These are phyloP conservation scores for Moesziomyces sp. DNA, from an alignment of 1,284 basidiomycete species.

Conservation along the genomic window DNA sequence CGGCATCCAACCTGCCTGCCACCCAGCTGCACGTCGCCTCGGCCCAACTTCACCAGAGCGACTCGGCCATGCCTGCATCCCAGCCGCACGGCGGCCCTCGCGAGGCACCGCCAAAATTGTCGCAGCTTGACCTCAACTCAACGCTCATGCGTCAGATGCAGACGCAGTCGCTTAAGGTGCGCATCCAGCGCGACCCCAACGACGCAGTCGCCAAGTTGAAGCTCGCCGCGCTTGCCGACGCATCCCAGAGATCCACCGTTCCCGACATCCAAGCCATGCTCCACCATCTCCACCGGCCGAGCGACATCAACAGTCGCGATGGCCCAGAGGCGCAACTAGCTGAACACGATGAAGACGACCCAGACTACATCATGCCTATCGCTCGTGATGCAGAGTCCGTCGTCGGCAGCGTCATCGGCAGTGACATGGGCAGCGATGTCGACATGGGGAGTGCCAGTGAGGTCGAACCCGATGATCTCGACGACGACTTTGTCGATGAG, in stretches of 20 bases:
- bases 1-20: conserved; percentile 31
- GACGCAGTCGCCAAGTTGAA: conserved; percentile 3
- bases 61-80: neutral
- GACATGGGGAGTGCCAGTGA: conserved; percentile 49
- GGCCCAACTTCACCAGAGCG: conserved; percentile 10
- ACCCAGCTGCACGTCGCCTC: conserved; percentile 18
- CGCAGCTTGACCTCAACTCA: conserved; percentile 53
- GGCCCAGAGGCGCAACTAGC: conserved; percentile 12
- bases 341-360: conserved; percentile 41
- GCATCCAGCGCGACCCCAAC: conserved; percentile 27
- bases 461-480: conserved; percentile 24
- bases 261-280: conserved; percentile 41
- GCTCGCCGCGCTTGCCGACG: neutral
- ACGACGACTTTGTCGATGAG: conserved; percentile 23
- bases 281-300: conserved; percentile 10
- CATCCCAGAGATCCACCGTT: conserved; percentile 13
- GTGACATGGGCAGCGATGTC: conserved; percentile 38
- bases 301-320: neutral
- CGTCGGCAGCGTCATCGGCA: conserved; percentile 37
- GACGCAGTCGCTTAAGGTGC: conserved; percentile 42
- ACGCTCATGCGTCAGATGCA: conserved; percentile 51
- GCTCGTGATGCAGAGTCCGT: conserved; percentile 40
- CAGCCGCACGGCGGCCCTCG: conserved; percentile 8
- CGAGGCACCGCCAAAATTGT: conserved; percentile 40
- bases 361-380: conserved; percentile 35